Conservation (phyloP, 495 filamentous ascomycete species). For the Aspergillus taichungensis region DNA sequence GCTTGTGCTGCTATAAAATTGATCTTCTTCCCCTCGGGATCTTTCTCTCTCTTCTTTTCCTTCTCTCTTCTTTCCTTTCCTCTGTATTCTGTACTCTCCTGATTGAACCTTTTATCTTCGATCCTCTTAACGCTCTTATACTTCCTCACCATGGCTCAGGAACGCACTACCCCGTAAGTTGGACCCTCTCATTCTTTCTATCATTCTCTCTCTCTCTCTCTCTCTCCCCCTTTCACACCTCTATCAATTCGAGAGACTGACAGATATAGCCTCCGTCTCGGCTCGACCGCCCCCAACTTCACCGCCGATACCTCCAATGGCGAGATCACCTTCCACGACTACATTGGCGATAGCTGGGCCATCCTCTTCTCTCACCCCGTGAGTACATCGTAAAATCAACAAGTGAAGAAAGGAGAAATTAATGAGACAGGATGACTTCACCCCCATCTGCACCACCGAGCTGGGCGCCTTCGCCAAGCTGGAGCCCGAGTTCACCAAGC, state of each 20-base stretch:
- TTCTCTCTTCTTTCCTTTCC: conserved; percentile 4
- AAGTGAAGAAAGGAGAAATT: not conserved
- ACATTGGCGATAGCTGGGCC: conserved; percentile 88
- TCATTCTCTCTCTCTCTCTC: not conserved
- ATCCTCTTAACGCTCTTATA: conserved; percentile 1
- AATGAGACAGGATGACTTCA: conserved; percentile 52
- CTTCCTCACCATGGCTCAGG: conserved; percentile 41
- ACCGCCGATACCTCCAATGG: conserved; percentile 84
- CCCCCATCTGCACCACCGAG: conserved; percentile 97
- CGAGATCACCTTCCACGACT: conserved; percentile 94
- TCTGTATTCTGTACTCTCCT: conserved; percentile 1
- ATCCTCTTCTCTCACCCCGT: conserved; percentile 97
- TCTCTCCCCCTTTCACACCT: not conserved
- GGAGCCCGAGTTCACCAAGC: conserved; percentile 90
- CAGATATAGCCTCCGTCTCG: conserved; percentile 67
- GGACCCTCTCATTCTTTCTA: not conserved
- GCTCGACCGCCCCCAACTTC: conserved; percentile 87
- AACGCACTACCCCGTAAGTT: conserved; percentile 43
- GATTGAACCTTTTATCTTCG: not conserved
- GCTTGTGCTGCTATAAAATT: not conserved
- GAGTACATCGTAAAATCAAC: conserved; percentile 27
- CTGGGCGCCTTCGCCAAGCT: conserved; percentile 95
- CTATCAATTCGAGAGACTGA: not conserved
- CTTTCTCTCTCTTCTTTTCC: conserved; percentile 1
- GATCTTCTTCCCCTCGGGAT: conserved; percentile 17